A percentile compares a stretch with the other conserved stretches of the same genome.
These are phyloP conservation scores for Colletotrichum coccodes DNA, from an alignment of 2,329 filamentous ascomycete genomes.

Conservation along the genomic window DNA sequence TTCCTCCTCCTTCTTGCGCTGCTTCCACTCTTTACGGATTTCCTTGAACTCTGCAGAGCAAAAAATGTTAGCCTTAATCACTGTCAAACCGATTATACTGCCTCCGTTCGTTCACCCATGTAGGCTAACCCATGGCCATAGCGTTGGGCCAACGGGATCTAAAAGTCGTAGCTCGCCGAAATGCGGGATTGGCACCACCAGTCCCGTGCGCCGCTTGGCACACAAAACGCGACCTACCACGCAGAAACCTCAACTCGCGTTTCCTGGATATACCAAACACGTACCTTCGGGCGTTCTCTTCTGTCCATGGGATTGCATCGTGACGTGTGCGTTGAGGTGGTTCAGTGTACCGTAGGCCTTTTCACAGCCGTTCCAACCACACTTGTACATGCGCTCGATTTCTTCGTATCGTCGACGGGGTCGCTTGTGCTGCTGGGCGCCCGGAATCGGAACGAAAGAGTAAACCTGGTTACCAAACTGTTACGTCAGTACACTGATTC, in stretches of 20 bases:
- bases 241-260: neutral
- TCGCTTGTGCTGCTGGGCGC: constrained; percentile 96
- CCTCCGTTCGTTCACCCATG: constrained; percentile 48
- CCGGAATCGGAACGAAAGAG: constrained; percentile 96
- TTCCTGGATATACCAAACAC: constrained; percentile 40
- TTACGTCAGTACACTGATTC: constrained; percentile 32
- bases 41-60: constrained; percentile 89
- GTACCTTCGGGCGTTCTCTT: constrained; percentile 98
- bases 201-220: neutral
- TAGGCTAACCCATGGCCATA: constrained; percentile 56
- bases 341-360: constrained; percentile 98
- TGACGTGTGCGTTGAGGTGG: constrained; percentile 97
- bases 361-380: constrained; percentile 97
- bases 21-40: constrained; percentile 99
- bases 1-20: constrained; percentile 98
- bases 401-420: constrained; percentile 95
- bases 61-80: constrained; percentile 38
- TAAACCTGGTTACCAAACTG: constrained; percentile 74
- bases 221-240: neutral
- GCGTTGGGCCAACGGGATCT: constrained; percentile 4
- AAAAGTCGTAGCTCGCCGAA: neutral
- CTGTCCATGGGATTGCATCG: constrained; percentile 95
- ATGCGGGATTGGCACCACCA: neutral
- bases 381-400: constrained; percentile 99
- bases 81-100: constrained; percentile 37